Conservation (phyloP, 2,329 filamentous ascomycete species). For the Aphanocladium album region DNA sequence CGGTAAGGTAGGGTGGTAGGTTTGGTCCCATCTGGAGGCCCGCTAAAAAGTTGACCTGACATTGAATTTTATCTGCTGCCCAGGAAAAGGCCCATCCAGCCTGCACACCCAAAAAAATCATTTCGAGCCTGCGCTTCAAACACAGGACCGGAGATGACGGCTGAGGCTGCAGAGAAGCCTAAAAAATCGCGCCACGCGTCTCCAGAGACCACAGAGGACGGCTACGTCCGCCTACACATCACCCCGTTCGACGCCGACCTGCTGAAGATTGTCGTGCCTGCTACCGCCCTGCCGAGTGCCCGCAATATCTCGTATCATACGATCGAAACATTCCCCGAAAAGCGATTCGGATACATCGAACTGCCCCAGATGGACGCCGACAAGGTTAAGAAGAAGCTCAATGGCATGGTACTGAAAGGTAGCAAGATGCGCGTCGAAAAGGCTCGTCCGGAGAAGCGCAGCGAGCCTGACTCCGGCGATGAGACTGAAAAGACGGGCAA, state of each 20-base stretch:
- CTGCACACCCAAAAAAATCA: background rate
- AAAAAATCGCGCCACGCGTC: conserved; percentile 1
- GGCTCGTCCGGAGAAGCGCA: conserved; percentile 52
- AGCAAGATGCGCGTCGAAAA: conserved; percentile 79
- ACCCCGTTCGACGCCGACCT: conserved; percentile 76
- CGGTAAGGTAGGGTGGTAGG: no score
- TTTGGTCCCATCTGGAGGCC: background rate
- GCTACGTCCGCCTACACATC: conserved; percentile 63
- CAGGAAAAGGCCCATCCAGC: background rate
- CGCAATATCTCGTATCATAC: conserved; percentile 84
- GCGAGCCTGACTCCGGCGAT: conserved; percentile 28
- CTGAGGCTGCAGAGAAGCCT: background rate
- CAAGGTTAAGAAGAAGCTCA: conserved; percentile 86
- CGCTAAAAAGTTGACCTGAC: conserved; percentile 14
- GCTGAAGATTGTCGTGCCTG: conserved; percentile 65
- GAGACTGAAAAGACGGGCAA: conserved; percentile 19
- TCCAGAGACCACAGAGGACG: conserved; percentile 18
- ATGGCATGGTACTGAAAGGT: conserved; percentile 80
- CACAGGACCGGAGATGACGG: conserved; percentile 9
- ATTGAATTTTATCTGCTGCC: conserved; percentile 2
- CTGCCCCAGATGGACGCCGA: conserved; percentile 76
- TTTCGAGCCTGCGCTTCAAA: background rate
- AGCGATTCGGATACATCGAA: conserved; percentile 84
- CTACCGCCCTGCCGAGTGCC: conserved; percentile 59
- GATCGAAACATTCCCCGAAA: conserved; percentile 83